phyloP scores from a whole-genome alignment of 1,139 yeast genomes.

The Candida sanyaensis region DNA sequence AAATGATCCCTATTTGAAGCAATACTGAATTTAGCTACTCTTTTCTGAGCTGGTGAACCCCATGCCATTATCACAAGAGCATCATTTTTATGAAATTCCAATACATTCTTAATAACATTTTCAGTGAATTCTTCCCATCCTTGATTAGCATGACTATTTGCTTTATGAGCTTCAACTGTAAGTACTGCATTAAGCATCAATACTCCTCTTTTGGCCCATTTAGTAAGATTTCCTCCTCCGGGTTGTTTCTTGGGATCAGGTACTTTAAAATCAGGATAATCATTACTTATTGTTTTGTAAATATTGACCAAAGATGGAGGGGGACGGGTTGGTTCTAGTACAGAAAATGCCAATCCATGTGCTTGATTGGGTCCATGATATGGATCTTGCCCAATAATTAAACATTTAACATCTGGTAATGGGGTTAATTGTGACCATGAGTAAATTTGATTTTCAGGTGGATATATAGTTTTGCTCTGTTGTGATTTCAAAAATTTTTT shows the following conservation, averaged over 20 bases:
- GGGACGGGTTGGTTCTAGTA: constrained; percentile 74
- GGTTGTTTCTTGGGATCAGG: constrained; percentile 48
- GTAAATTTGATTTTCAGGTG: constrained; percentile 76
- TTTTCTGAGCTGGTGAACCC: constrained; percentile 91
- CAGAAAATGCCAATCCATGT: constrained; percentile 94
- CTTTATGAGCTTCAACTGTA: constrained; percentile 92
- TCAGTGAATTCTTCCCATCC: constrained; percentile 97
- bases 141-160: constrained; percentile 84
- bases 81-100: constrained; percentile 35
- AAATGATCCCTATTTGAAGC: constrained; percentile 34
- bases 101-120: constrained; percentile 54
- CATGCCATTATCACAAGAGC: constrained; percentile 86
- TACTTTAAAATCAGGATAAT: constrained; percentile 68
- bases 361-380: constrained; percentile 93
- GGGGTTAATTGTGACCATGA: constrained; percentile 94
- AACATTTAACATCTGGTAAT: constrained; percentile 67
- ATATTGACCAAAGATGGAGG: constrained; percentile 93
- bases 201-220: constrained; percentile 92
- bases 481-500: constrained; percentile 57
- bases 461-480: constrained; percentile 59
- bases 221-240: constrained; percentile 67
- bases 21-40: constrained; percentile 48
- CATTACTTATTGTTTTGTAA: constrained; percentile 72
- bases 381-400: constrained; percentile 95
- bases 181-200: constrained; percentile 83